Evolutionary conservation across 129 eudicot genomes (phyloP).

Genomic region (Artemisia argyi): DNA sequence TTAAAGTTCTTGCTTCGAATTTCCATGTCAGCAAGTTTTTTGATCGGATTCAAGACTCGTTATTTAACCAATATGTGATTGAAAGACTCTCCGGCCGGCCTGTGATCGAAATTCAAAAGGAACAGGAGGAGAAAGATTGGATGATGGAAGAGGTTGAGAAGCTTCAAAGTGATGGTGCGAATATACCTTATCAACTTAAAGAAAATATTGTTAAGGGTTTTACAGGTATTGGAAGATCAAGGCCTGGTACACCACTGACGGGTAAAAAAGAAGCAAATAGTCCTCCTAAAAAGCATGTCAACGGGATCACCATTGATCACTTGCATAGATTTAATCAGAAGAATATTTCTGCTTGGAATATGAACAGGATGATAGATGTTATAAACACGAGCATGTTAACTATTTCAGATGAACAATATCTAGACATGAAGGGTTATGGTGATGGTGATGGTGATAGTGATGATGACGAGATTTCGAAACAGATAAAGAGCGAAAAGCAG

Average conservation of each 20-base stretch:
- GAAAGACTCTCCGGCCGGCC: slow-evolving; percentile 49
- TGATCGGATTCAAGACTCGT: slow-evolving; percentile 61
- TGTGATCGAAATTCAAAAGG: slow-evolving; percentile 30
- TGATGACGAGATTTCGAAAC: slow-evolving; percentile 51
- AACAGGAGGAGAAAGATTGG: slow-evolving; percentile 32
- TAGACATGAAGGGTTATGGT: slow-evolving; percentile 20
- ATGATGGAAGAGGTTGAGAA: slow-evolving; percentile 41
- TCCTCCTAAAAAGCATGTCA: slow-evolving; percentile 36
- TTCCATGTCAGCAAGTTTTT: slow-evolving; percentile 58
- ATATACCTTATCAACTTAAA: slow-evolving; percentile 49
- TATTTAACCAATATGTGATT: slow-evolving; percentile 52
- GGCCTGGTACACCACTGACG: slow-evolving; percentile 19
- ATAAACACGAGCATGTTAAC: slow-evolving; percentile 49
- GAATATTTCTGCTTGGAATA: slow-evolving; percentile 77
- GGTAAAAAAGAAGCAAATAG: background rate
- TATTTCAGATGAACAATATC: slow-evolving; percentile 57
- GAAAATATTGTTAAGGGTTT: slow-evolving; percentile 41
- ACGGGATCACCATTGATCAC: slow-evolving; percentile 59
- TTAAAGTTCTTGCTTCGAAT: slow-evolving; percentile 52
- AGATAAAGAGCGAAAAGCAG: slow-evolving; percentile 60
- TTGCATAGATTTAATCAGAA: slow-evolving; percentile 64
- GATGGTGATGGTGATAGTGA: background rate
- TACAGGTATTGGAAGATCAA: slow-evolving; percentile 38
- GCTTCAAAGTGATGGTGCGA: slow-evolving; percentile 49
- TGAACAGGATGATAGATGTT: slow-evolving; percentile 65